Conservation (phyloP, 768 basidiomycete genomes). For the Boletus insuetus region DNA sequence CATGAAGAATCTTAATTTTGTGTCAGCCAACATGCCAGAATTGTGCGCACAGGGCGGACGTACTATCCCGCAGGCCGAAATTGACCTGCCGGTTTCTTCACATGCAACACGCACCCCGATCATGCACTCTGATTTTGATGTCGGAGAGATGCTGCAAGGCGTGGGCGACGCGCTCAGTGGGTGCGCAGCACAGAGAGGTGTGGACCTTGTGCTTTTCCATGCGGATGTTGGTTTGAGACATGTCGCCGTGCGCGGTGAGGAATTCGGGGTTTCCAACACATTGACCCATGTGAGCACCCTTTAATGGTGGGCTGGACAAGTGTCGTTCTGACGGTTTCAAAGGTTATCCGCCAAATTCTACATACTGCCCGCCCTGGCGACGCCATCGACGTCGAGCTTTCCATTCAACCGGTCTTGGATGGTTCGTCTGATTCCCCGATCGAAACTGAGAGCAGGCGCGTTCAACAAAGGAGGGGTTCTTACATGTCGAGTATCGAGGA, state of each 20-base stretch:
- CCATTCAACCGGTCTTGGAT: conserved; percentile 40
- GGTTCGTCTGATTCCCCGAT: conserved; percentile 24
- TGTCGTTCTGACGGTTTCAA: conserved; percentile 18
- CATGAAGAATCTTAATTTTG: conserved; percentile 92
- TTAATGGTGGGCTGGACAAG: not conserved
- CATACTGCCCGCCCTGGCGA: conserved; percentile 68
- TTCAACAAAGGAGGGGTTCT: conserved; percentile 27
- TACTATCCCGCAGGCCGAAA: conserved; percentile 14
- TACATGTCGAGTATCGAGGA: conserved; percentile 26
- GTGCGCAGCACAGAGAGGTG: conserved; percentile 75
- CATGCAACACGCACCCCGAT: conserved; percentile 15
- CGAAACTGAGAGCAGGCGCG: conserved; percentile 19
- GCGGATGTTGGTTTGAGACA: conserved; percentile 88
- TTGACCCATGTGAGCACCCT: conserved; percentile 73
- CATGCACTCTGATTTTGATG: conserved; percentile 70
- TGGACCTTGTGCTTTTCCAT: conserved; percentile 89
- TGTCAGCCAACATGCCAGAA: conserved; percentile 78
- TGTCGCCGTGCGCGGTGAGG: conserved; percentile 80
- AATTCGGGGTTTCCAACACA: conserved; percentile 77
- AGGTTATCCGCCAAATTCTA: conserved; percentile 87
- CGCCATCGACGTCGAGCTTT: conserved; percentile 81
- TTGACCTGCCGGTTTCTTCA: conserved; percentile 18
- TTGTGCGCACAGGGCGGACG: conserved; percentile 21
- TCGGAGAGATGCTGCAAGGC: conserved; percentile 86
- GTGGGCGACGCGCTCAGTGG: conserved; percentile 88